Conservation (phyloP, 305 asterid species). For the Fraxinus greggii region DNA sequence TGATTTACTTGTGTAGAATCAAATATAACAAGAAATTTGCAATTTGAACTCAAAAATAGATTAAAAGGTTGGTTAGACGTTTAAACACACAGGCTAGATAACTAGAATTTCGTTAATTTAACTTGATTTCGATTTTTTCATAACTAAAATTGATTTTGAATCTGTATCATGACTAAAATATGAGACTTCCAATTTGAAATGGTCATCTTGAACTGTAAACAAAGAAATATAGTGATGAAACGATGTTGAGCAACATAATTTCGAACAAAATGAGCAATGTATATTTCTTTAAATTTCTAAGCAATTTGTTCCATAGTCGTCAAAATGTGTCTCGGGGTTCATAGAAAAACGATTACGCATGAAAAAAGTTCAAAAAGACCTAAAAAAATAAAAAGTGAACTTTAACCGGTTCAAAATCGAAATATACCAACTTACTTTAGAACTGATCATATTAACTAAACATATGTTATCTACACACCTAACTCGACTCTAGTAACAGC, state of each 20-base stretch:
- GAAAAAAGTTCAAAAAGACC: too few species aligned
- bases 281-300: neutral
- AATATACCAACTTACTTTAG: neutral
- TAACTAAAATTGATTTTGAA: neutral
- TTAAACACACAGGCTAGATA: neutral
- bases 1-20: neutral
- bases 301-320: neutral
- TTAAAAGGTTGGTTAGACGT: neutral
- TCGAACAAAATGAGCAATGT: neutral
- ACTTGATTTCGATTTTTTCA: neutral
- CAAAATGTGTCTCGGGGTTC: neutral
- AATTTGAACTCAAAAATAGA: too few species aligned
- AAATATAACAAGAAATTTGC: neutral
- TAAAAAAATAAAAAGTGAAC: too few species aligned
- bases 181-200: neutral
- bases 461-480: neutral
- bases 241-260: neutral
- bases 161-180: too few species aligned
- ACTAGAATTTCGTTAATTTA: neutral
- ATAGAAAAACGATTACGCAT: too few species aligned
- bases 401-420: neutral
- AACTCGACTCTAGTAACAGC: neutral
- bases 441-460: neutral
- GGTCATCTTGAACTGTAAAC: neutral
- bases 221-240: neutral